Base-by-base conservation (phyloP, 2,329 filamentous ascomycete species). In the Apiospora malaysiana region DNA sequence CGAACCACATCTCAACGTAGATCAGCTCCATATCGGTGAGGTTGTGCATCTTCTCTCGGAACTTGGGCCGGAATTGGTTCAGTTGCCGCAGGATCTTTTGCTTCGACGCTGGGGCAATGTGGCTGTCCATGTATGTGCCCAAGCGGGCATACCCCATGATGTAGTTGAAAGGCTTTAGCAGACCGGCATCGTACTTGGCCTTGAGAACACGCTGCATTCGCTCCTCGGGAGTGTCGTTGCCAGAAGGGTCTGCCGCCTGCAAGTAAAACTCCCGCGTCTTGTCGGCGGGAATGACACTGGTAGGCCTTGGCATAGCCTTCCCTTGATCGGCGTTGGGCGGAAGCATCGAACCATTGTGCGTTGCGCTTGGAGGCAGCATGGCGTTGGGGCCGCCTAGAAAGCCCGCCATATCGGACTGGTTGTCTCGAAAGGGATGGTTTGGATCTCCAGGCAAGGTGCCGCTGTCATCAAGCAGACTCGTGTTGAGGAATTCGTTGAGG, bases 1-100 rank as follows among this genome's bases (percentile, higher is more conserved):
- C 96, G 79, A 99, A 98, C 95, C 96, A 98, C 94, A 98, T 98
- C 83, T 99, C 96, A 14, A 98, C 95, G 71, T 95, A 90, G 40
- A 98, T 92, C 37, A 99, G 89, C 81, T 99, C 94, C 80, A 98
- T 93, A 81, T 99, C 96, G 1, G 94, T 98, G 78, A 98, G 85
- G 45, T 88, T 91, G 75, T 98, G 94, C 80, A 97, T 95, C 83
- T 97, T 94, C 82, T 98, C 95, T 73, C 96, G 89, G 78, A 99
- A 99, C 79, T 97, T 97, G 21, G 96, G 96, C 65, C 96, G 88
- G 82, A 99, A 99, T 70, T 93, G 92, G 81, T 97, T 94, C 59
- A 99, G 88, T 78, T 97, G 95, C 72, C 94, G 91, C 63, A 97
- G 84, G 73, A 99, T 98, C 83, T 97, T 96, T 77, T 97, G 92